A percentile compares a stretch with the other conserved stretches of the same genome.
Conservation (phyloP, 306 rosid genomes). For the Adenanthera pavonina region DNA sequence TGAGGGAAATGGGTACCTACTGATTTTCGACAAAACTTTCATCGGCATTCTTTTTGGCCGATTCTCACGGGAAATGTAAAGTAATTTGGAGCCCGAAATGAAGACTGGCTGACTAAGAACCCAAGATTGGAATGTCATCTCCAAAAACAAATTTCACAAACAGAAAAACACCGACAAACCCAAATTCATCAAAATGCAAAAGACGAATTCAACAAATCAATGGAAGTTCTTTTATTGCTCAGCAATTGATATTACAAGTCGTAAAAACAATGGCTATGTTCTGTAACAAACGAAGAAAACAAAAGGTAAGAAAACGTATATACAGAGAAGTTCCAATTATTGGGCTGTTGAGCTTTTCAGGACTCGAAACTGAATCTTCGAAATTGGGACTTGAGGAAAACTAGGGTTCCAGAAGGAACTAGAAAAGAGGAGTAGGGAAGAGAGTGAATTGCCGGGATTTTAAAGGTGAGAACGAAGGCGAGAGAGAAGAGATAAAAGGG, state of each 20-base stretch:
- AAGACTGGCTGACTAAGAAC: conserved; percentile 41
- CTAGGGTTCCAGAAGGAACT: conserved; percentile 42
- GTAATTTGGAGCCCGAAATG: conserved; percentile 38
- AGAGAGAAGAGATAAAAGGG: conserved; percentile 3
- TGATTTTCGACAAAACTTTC: conserved; percentile 37
- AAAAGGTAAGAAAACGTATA: conserved; percentile 5
- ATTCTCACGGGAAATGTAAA: conserved; percentile 26
- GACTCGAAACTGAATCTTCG: not conserved
- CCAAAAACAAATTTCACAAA: conserved; percentile 38
- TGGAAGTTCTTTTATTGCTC: not conserved
- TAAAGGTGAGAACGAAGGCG: not conserved
- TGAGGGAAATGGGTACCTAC: conserved; percentile 40
- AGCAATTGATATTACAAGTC: not conserved
- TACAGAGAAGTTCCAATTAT: not conserved
- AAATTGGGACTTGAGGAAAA: not conserved
- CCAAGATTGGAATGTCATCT: conserved; percentile 50
- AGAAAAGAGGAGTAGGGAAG: not conserved
- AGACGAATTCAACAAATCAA: not conserved
- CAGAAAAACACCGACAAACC: conserved; percentile 19
- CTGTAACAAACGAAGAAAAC: not conserved
- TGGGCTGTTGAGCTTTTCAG: not conserved
- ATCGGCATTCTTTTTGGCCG: conserved; percentile 41
- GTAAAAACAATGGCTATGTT: conserved; percentile 9
- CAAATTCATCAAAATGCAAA: conserved; percentile 36
- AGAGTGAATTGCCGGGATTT: not conserved